Conservation (phyloP, 306 rosid genomes). For the Vicia villosa region DNA sequence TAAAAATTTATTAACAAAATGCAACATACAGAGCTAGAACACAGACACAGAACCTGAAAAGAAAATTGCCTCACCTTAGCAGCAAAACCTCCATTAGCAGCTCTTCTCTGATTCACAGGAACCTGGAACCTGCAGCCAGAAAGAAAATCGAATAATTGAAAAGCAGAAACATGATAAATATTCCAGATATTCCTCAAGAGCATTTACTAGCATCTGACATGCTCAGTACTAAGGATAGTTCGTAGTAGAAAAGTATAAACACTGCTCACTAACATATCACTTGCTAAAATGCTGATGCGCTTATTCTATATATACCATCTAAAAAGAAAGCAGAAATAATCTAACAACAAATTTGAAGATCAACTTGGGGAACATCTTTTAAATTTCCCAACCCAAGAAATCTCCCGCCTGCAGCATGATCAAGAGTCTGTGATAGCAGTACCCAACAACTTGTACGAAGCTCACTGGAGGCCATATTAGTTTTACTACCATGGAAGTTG, state of each 20-base stretch:
- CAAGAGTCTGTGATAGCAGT: constrained; percentile 31
- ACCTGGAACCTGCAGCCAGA: constrained; percentile 63
- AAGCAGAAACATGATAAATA: constrained; percentile 19
- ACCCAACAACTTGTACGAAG: constrained; percentile 34
- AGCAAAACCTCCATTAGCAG: constrained; percentile 50
- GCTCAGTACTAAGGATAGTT: constrained; percentile 10
- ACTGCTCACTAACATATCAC: background rate
- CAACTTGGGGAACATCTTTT: constrained; percentile 35
- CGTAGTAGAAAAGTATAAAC: background rate
- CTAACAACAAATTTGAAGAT: constrained; percentile 33
- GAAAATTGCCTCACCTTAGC: constrained; percentile 53
- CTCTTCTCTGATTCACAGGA: constrained; percentile 56
- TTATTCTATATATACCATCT: constrained; percentile 38
- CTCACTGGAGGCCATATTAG: constrained; percentile 15
- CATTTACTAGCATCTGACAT: constrained; percentile 29
- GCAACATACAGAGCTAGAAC: constrained; percentile 13
- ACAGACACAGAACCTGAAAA: constrained; percentile 17
- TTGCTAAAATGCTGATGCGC: background rate
- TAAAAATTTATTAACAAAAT: background rate
- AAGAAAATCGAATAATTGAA: constrained; percentile 37
- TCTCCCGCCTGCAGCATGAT: constrained; percentile 37
- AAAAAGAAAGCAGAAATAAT: constrained; percentile 46
- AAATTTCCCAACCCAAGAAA: constrained; percentile 39
- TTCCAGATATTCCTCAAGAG: constrained; percentile 25
- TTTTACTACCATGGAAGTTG: constrained; percentile 14